Evolutionary conservation across 495 filamentous ascomycete genomes (phyloP), one percentile per base, ranked within the genome.

Genomic region (Arthonia radiata): DNA sequence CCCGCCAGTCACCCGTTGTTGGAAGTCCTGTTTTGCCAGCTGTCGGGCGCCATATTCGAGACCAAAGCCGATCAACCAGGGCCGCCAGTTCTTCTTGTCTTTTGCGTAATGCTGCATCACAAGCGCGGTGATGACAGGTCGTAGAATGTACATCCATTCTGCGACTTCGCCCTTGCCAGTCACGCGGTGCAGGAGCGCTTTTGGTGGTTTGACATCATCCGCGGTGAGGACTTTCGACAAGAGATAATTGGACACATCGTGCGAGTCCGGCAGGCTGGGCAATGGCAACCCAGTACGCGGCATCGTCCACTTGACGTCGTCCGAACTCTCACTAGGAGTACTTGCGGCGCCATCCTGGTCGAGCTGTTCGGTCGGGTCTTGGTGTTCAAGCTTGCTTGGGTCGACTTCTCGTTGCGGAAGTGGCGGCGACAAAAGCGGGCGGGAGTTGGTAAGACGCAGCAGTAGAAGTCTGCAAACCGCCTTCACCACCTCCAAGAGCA

Each of bases 171-270:
- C 71, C 3, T 57, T 50, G 10, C 77, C 77, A 24, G 68, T 67
- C 4, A 80, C 61, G 9, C 53, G 58, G 37, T 86, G 82, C 17
- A 94, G 56, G 24, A 97, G 64, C 11, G 72, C 64, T 13, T 66
- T 69, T 0, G 89, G 71, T 3, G 81, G 69, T 44, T 91, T 92
- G 53, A 97, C 81, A 45, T 94, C 86, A 49, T 94, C 89, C 11
- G 89, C 76, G 1, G 77, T 91, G 15, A 97, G 56, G 11, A 92
- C 86, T 28, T 83, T 80, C n/a, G 67, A 68, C 24, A 89, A 71
- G 12, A 97, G 61, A 44, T 86, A 93, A 18, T 61, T 67, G 15
- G 73, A 72, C 15, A 91, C 74, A 39, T 86, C 77, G 15, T 63
- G 58, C 5, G 71, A 64, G 27, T 67, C 66, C 1, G 86, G 86